Percentiles rank a stretch among this genome's conserved stretches.
phyloP scores from a whole-genome alignment of 1,284 basidiomycete species.

The Pyrrhoderma lamaoense region DNA sequence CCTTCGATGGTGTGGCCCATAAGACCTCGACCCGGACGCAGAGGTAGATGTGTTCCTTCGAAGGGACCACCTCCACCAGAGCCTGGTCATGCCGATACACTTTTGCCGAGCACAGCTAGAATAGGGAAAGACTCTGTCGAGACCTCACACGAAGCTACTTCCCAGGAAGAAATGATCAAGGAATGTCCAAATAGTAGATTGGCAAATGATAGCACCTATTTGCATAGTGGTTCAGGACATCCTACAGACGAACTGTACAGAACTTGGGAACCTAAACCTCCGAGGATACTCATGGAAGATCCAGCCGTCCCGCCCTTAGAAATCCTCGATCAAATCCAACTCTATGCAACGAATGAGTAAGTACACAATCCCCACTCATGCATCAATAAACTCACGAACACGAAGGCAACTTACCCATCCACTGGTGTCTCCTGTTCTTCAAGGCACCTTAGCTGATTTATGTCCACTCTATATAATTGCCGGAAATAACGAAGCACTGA shows the following conservation, averaged over 20 bases:
- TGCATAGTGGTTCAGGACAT: background rate
- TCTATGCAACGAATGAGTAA: constrained; percentile 74
- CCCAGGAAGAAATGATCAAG: constrained; percentile 12
- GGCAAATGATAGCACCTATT: constrained; percentile 1
- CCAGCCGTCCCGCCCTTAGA: constrained; percentile 40
- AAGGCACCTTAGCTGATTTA: constrained; percentile 77
- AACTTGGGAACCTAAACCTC: constrained; percentile 49
- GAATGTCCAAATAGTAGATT: background rate
- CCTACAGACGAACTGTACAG: constrained; percentile 27
- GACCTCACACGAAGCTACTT: constrained; percentile 13
- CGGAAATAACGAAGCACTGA: constrained; percentile 72
- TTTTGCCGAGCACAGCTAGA: constrained; percentile 31
- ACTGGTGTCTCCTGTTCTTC: constrained; percentile 67
- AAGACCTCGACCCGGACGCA: constrained; percentile 30
- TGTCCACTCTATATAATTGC: constrained; percentile 76
- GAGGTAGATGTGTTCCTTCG: constrained; percentile 34
- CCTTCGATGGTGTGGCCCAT: constrained; percentile 53
- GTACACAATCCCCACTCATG: constrained; percentile 19
- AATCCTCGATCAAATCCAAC: constrained; percentile 65
- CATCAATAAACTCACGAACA: too few species aligned
- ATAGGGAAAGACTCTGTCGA: constrained; percentile 19
- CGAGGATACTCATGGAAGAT: constrained; percentile 52
- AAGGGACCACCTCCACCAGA: constrained; percentile 38
- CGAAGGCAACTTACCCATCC: constrained; percentile 71
- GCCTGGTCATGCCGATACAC: constrained; percentile 45